A percentile compares a stretch with the other conserved stretches of the same genome.
Conservation (phyloP, 176 grass and related monocot genomes). For the Chrysopogon serrulatus region DNA sequence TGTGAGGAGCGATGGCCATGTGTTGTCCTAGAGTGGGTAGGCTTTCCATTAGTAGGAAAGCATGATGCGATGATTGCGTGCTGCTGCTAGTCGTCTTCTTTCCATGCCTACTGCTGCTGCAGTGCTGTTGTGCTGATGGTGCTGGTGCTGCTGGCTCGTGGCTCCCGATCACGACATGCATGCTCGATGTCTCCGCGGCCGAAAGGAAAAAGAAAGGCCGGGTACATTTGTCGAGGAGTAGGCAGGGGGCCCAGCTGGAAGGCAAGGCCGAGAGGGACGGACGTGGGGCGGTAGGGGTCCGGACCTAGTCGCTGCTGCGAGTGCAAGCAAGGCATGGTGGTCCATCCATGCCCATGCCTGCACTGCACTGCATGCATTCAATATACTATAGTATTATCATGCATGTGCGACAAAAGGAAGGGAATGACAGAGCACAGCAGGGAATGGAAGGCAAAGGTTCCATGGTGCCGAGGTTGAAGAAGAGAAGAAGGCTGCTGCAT, state of each 20-base stretch:
- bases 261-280: not conserved
- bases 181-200: conserved; percentile 28
- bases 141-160: not conserved
- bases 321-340: not conserved
- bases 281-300: not conserved
- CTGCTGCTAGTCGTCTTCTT: not conserved
- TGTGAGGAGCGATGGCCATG: too few relatives aligned
- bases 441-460: not conserved
- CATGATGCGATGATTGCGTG: conserved; percentile 11
- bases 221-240: too few relatives aligned
- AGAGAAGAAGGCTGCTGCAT: not conserved
- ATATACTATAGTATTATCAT: not conserved
- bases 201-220: not conserved
- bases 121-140: not conserved
- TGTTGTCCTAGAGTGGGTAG: not conserved
- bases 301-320: not conserved
- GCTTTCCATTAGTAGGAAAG: conserved; percentile 14
- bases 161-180: conserved; percentile 16
- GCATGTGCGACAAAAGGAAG: conserved; percentile 30
- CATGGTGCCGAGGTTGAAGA: not conserved
- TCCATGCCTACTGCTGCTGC: not conserved
- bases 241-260: not conserved
- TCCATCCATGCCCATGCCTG: too few relatives aligned
- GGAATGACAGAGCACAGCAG: conserved; percentile 3
- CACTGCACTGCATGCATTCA: not conserved